Base-by-base conservation (phyloP, 129 eudicot genomes). In the Flaveria robusta region DNA sequence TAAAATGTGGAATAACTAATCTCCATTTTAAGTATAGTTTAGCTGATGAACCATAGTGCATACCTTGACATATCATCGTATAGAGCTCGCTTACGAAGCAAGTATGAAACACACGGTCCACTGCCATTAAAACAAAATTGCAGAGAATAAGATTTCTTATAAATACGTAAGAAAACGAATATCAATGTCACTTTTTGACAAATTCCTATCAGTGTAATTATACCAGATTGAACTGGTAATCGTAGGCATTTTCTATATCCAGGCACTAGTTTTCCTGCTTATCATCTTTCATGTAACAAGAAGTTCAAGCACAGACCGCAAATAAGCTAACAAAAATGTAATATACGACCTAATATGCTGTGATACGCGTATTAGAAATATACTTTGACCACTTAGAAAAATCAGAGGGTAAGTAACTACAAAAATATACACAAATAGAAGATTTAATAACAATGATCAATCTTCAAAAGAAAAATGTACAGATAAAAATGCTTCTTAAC, bases 61-160 rank as follows among this genome's bases (percentile, higher is more conserved):
- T 80, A 93, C 97, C 99, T 91, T 62, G 99, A 86, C 99, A 95
- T 91, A 74, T 95, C 97, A 85, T 88, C 82, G 82, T 95, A 95
- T 15, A 95, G 94, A 66, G 97, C 99, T 81, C 99, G 85, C 80
- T 88, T 95, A 43, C 99, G 96, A 29, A 95, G 94, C 79, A 95
- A 37, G 83, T 95, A 95, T 29, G 97, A 95, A 52, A 82, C 97
- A 74, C 99, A 95, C 42, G 97, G 97, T 43, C 77, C 92, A 82
- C 99, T 95, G 88, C 4, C 72, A 76, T 79, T 59, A 26, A 29
- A 50, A 78, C 27, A 73, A 26, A 56, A 78, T 71, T 37, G 55
- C 45, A 80, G 11, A n/a, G n/a, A n/a, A n/a, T n/a, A n/a, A n/a
- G n/a, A n/a, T n/a, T n/a, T n/a, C n/a, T n/a, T n/a, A n/a, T n/a